Evolutionary conservation across 495 filamentous ascomycete genomes (phyloP).

Genomic region (Neurospora tetraspora): DNA sequence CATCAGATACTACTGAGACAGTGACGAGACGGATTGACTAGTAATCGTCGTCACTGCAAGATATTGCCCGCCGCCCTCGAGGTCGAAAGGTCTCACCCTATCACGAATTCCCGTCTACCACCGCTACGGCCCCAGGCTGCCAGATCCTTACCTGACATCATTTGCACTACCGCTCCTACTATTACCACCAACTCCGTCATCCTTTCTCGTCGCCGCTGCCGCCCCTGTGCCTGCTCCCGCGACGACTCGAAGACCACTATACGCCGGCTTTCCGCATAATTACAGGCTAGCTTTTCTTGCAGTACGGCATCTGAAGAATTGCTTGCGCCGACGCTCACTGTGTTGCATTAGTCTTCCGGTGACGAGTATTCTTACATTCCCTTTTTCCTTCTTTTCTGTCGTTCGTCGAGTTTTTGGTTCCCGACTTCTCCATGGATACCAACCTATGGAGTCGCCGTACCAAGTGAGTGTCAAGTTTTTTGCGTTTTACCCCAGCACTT

Average conservation of each 20-base stretch:
- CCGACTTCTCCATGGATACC: constrained; percentile 29
- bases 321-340: neutral
- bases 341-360: constrained; percentile 1
- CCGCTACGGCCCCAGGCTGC: neutral
- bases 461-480: constrained; percentile 53
- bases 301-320: neutral
- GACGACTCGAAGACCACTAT: neutral
- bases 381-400: constrained; percentile 3
- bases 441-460: constrained; percentile 81
- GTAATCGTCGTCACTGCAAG: neutral
- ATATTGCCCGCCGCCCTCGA: neutral
- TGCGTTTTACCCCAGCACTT: neutral
- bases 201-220: neutral
- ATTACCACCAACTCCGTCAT: neutral
- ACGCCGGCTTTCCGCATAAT: neutral
- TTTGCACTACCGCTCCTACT: neutral
- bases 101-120: neutral
- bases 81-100: neutral
- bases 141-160: neutral
- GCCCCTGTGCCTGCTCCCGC: neutral
- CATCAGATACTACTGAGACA: neutral
- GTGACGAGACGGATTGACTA: neutral
- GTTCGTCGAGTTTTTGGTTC: constrained; percentile 17
- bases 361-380: neutral
- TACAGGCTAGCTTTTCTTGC: neutral